These are phyloP conservation scores for Leccinum uliginosum DNA, from an alignment of 768 basidiomycete genomes.

Conservation along the genomic window DNA sequence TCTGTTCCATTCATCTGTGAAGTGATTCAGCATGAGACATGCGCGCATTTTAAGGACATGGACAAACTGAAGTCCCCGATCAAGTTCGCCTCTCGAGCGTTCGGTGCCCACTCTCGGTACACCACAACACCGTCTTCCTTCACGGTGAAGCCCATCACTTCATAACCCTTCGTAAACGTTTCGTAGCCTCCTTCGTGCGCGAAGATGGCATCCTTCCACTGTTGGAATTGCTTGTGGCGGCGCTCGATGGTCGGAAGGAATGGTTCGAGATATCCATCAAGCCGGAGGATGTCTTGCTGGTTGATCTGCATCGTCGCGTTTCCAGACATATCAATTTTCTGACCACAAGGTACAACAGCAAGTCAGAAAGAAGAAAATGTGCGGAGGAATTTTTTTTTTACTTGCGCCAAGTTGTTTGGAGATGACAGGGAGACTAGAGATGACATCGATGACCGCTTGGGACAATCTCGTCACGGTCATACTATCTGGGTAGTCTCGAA, in stretches of 20 bases:
- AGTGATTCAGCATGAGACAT: slow-evolving; percentile 2
- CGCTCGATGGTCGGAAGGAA: slow-evolving; percentile 64
- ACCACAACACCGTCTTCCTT: slow-evolving; percentile 59
- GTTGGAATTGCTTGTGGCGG: slow-evolving; percentile 62
- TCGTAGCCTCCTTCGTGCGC: slow-evolving; percentile 81
- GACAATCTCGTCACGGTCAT: background rate
- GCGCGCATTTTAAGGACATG: background rate
- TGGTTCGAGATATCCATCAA: slow-evolving; percentile 75
- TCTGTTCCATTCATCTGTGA: slow-evolving; percentile 82
- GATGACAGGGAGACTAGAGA: background rate
- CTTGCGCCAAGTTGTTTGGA: background rate
- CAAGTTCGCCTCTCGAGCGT: slow-evolving; percentile 73
- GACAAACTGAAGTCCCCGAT: slow-evolving; percentile 96
- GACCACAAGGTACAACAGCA: background rate
- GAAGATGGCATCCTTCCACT: slow-evolving; percentile 75
- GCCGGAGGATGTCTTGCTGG: slow-evolving; percentile 51
- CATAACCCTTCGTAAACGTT: slow-evolving; percentile 54
- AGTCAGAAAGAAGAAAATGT: slow-evolving; percentile 5
- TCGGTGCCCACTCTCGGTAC: slow-evolving; percentile 97
- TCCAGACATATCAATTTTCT: slow-evolving; percentile 35
- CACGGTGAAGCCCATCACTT: slow-evolving; percentile 70
- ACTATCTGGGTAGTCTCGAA: background rate
- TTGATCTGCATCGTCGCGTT: slow-evolving; percentile 43
- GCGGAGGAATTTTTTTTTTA: slow-evolving; percentile 2
- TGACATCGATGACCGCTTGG: background rate